phyloP scores from a whole-genome alignment of 2,329 filamentous ascomycete genomes.

The Pseudocercospora pini-densiflorae region DNA sequence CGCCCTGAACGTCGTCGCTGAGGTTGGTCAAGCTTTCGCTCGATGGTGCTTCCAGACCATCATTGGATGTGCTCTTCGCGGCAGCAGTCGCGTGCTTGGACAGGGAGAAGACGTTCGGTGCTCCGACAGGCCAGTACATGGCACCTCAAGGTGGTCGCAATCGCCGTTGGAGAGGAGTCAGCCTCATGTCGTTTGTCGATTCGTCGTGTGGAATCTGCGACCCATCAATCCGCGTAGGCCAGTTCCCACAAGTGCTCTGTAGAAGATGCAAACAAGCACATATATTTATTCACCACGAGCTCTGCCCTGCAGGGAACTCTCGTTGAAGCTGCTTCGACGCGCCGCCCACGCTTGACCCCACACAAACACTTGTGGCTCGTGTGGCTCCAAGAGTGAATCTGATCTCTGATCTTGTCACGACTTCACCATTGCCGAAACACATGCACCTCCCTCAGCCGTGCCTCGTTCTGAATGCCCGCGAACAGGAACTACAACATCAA shows the following conservation, averaged over 20 bases:
- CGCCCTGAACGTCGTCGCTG: constrained; percentile 16
- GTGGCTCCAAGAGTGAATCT: too few species aligned
- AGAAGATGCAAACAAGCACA: too few species aligned
- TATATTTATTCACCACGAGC: too few species aligned
- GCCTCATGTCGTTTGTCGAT: constrained; percentile 6
- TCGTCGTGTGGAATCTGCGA: too few species aligned
- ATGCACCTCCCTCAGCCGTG: background rate
- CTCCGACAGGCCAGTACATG: constrained; percentile 93
- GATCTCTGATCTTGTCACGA: background rate
- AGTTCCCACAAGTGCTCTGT: too few species aligned
- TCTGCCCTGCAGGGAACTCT: too few species aligned
- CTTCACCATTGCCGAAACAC: background rate
- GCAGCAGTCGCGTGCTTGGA: constrained; percentile 64
- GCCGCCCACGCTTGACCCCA: too few species aligned
- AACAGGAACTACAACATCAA: background rate
- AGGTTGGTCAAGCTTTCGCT: constrained; percentile 7
- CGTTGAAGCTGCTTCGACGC: too few species aligned
- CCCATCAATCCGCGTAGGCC: background rate
- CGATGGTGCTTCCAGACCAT: constrained; percentile 49
- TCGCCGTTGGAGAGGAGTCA: constrained; percentile 12
- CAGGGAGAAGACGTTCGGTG: constrained; percentile 80
- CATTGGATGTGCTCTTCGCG: constrained; percentile 63
- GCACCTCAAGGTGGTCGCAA: constrained; percentile 25
- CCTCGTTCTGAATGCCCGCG: background rate
- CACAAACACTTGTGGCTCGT: background rate